These are phyloP conservation scores for Leccinum colubrinum DNA, from an alignment of 1,284 basidiomycete species.

Conservation along the genomic window DNA sequence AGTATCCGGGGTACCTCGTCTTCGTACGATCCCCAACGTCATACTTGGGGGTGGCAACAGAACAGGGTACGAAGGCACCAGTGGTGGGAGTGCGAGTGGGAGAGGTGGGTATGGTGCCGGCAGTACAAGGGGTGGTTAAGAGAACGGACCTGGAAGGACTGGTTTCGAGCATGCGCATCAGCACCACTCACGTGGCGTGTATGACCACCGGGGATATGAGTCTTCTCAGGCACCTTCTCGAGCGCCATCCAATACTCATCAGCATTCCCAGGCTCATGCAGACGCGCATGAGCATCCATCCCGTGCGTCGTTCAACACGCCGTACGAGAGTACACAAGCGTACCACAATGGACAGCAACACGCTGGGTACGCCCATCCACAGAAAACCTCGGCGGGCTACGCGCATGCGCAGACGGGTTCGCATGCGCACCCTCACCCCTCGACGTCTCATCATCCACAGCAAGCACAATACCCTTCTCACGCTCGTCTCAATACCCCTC, in stretches of 20 bases:
- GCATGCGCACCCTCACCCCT: constrained; percentile 29
- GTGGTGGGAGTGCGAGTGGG: too few species aligned
- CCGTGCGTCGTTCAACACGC: constrained; percentile 26
- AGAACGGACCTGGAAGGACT: too few species aligned
- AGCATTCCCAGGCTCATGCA: constrained; percentile 21
- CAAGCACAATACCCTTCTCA: constrained; percentile 30
- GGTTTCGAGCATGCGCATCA: too few species aligned
- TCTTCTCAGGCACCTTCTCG: constrained; percentile 23
- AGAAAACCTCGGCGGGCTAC: constrained; percentile 28
- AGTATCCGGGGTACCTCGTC: too few species aligned
- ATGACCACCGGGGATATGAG: constrained; percentile 26
- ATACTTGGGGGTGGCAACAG: too few species aligned
- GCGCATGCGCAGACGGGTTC: constrained; percentile 24
- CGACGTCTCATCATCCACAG: constrained; percentile 32
- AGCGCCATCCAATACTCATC: constrained; percentile 17
- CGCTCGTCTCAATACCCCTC: constrained; percentile 26
- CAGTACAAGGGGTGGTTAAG: too few species aligned
- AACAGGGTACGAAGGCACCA: too few species aligned
- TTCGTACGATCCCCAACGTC: too few species aligned
- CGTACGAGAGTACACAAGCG: constrained; percentile 28
- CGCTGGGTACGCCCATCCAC: constrained; percentile 22
- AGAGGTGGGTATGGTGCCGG: too few species aligned
- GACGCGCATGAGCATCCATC: constrained; percentile 20
- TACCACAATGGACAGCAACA: constrained; percentile 25
- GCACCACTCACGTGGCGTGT: constrained; percentile 15